A percentile compares a stretch with the other conserved stretches of the same genome.
These are phyloP conservation scores for Phylloporus sp. DNA, from an alignment of 768 basidiomycete genomes.

Conservation along the genomic window DNA sequence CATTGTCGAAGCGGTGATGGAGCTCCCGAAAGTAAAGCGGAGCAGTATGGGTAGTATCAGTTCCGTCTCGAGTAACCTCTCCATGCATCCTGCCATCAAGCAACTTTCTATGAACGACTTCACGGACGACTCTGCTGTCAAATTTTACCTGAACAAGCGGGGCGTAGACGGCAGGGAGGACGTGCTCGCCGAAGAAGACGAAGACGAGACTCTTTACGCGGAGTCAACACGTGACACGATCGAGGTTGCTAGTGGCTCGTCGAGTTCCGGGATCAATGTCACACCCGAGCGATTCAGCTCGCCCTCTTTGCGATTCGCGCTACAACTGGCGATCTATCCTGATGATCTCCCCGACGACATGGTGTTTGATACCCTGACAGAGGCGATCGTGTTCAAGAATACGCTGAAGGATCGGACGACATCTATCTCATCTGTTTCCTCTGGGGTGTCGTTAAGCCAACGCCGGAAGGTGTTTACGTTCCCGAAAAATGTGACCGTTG, in stretches of 20 bases:
- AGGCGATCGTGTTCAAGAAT: conserved; percentile 88
- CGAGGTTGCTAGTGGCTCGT: conserved; percentile 16
- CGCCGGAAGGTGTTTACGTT: conserved; percentile 85
- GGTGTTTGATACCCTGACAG: conserved; percentile 89
- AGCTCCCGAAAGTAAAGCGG: conserved; percentile 83
- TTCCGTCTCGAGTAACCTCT: conserved; percentile 88
- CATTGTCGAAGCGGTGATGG: conserved; percentile 75
- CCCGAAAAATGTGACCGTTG: conserved; percentile 92
- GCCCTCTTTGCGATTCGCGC: conserved; percentile 77
- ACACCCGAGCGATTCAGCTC: conserved; percentile 74
- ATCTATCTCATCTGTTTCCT: conserved; percentile 40
- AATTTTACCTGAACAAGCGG: conserved; percentile 86
- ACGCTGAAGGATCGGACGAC: conserved; percentile 57
- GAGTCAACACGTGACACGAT: conserved; percentile 35
- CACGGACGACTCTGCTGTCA: conserved; percentile 94
- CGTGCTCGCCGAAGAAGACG: conserved; percentile 42
- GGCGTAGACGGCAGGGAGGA: conserved; percentile 42
- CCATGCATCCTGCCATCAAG: conserved; percentile 93
- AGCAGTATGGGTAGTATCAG: conserved; percentile 92
- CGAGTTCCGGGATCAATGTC: conserved; percentile 39
- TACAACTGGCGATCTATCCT: conserved; percentile 85
- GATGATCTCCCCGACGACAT: conserved; percentile 92
- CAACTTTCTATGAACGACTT: conserved; percentile 97
- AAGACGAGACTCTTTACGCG: conserved; percentile 38
- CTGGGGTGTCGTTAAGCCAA: conserved; percentile 54